A percentile compares a stretch with the other conserved stretches of the same genome.
phyloP scores from a whole-genome alignment of 1,139 yeast species.

The Pneumocystis carinii region DNA sequence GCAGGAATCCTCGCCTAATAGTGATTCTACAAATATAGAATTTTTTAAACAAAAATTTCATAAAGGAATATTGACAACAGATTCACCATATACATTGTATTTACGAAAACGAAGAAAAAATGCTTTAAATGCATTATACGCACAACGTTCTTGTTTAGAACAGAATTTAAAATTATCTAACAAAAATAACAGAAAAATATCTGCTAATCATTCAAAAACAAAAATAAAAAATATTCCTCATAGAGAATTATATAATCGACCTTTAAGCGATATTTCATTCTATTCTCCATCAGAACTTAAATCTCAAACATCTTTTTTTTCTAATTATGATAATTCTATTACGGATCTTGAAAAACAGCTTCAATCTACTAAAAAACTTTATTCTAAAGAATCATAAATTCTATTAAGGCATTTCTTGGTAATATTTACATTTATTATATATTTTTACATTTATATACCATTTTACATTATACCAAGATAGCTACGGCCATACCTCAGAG shows the following conservation, averaged over 20 bases:
- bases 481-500: constrained; percentile 3
- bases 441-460: background rate
- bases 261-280: background rate
- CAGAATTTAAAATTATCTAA: background rate
- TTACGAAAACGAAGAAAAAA: background rate
- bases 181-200: background rate
- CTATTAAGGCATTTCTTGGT: background rate
- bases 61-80: background rate
- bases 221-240: background rate
- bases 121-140: background rate
- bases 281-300: background rate
- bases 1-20: background rate
- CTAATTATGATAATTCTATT: background rate
- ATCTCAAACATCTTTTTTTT: background rate
- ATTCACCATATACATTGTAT: background rate
- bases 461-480: background rate
- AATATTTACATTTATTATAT: background rate
- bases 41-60: background rate
- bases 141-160: background rate
- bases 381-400: background rate
- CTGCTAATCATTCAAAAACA: background rate
- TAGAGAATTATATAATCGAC: background rate
- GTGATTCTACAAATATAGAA: background rate
- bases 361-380: background rate
- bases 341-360: background rate